phyloP scores from a whole-genome alignment of 495 filamentous ascomycete genomes.

The Lophiotrema nucula region DNA sequence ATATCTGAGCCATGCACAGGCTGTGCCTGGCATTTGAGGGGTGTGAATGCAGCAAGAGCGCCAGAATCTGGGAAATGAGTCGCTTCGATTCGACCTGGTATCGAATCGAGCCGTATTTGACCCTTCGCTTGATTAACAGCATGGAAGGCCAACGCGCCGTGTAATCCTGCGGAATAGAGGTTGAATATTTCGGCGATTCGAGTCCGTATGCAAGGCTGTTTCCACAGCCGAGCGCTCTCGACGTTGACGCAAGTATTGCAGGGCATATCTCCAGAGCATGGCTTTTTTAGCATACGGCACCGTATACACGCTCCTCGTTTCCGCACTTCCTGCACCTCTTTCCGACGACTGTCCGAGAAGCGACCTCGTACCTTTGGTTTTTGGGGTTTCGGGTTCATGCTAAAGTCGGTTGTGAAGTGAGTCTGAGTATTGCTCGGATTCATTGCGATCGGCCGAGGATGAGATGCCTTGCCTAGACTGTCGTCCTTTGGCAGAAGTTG shows the following conservation, averaged over 20 bases:
- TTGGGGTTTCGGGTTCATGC: conserved; percentile 44
- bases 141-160: conserved; percentile 65
- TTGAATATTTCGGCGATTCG: conserved; percentile 72
- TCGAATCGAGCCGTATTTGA: conserved; percentile 55
- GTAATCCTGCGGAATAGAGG: conserved; percentile 47
- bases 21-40: conserved; percentile 46
- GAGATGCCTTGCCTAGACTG: conserved; percentile 38
- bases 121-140: conserved; percentile 61
- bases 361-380: conserved; percentile 64
- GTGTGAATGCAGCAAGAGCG: conserved; percentile 53
- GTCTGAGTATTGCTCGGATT: conserved; percentile 54
- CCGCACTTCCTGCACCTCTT: conserved; percentile 77
- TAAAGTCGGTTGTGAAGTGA: conserved; percentile 57
- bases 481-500: conserved; percentile 16
- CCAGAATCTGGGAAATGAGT: conserved; percentile 64
- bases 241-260: conserved; percentile 79
- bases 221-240: conserved; percentile 76
- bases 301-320: conserved; percentile 82
- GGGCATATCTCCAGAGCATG: conserved; percentile 76
- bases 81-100: conserved; percentile 63
- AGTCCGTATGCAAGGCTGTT: conserved; percentile 72
- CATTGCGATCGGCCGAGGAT: conserved; percentile 57
- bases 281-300: conserved; percentile 83
- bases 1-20: conserved; percentile 43
- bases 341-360: conserved; percentile 66